A percentile compares a stretch with the other conserved stretches of the same genome.
Conservation (phyloP, 2,329 filamentous ascomycete species). For the Colletotrichum graminicola region DNA sequence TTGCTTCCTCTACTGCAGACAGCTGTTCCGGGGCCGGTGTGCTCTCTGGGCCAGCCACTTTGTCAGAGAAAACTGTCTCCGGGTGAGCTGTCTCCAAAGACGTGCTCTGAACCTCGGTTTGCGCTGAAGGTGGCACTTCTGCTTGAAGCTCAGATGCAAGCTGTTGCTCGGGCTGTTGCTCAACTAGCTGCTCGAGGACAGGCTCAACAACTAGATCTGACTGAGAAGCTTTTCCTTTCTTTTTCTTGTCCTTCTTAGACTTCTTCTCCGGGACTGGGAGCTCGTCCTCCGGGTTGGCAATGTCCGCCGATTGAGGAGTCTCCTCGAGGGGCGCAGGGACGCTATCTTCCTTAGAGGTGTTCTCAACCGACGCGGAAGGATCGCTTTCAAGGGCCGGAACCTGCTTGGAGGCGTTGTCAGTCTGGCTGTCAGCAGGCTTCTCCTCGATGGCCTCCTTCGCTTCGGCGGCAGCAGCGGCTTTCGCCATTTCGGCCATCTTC, state of each 20-base stretch:
- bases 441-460: background rate
- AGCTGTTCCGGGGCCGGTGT: conserved; percentile 20
- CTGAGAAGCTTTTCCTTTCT: conserved; percentile 44
- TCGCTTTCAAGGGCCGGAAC: background rate
- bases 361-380: background rate
- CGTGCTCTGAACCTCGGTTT: background rate
- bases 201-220: conserved; percentile 19
- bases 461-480: conserved; percentile 8
- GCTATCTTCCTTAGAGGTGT: background rate
- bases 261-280: conserved; percentile 29
- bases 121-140: background rate
- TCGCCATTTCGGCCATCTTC: conserved; percentile 27
- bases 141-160: background rate
- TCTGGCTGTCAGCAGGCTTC: background rate
- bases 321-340: conserved; percentile 1
- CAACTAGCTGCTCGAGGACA: background rate
- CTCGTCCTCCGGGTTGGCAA: conserved; percentile 42
- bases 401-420: conserved; percentile 1
- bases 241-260: conserved; percentile 44
- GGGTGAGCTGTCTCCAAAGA: background rate
- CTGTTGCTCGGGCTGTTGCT: background rate
- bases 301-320: conserved; percentile 26
- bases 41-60: conserved; percentile 28
- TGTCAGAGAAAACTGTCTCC: conserved; percentile 19
- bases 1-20: background rate